A percentile compares a stretch with the other conserved stretches of the same genome.
Conservation (phyloP, 164 flowering plant genomes). For the Aristolochia contorta region DNA sequence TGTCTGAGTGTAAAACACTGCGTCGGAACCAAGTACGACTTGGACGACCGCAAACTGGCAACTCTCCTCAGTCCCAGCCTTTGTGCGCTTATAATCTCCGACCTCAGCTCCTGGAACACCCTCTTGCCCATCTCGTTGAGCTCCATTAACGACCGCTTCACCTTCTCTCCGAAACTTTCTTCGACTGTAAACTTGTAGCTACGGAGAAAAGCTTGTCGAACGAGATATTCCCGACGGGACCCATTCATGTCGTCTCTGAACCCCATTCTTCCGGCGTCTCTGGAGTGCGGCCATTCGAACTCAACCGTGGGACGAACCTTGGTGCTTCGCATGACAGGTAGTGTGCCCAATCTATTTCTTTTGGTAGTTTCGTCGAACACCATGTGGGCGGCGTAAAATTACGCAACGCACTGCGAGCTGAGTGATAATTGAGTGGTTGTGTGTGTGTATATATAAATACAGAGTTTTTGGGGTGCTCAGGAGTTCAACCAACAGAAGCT, state of each 20-base stretch:
- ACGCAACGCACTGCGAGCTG: too few relatives aligned
- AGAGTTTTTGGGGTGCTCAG: not conserved
- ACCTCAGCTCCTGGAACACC: conserved; percentile 1
- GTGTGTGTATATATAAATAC: conserved; percentile 4
- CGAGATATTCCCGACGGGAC: conserved; percentile 13
- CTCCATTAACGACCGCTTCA: conserved; percentile 17
- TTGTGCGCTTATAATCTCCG: too few relatives aligned
- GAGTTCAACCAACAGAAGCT: not conserved
- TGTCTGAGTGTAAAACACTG: too few relatives aligned
- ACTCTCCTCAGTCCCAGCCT: too few relatives aligned
- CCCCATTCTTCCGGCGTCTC: not conserved
- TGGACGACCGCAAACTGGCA: too few relatives aligned
- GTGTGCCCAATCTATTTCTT: too few relatives aligned
- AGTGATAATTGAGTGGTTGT: not conserved
- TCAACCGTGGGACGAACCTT: conserved; percentile 15
- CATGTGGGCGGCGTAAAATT: not conserved
- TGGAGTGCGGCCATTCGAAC: conserved; percentile 6
- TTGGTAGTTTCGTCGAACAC: not conserved
- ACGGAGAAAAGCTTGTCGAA: conserved; percentile 25
- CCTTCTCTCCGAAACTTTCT: conserved; percentile 15
- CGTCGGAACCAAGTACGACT: too few relatives aligned
- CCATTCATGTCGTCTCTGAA: not conserved
- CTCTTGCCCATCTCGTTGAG: conserved; percentile 7
- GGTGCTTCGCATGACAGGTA: conserved; percentile 10
- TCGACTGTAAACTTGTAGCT: conserved; percentile 24